phyloP scores from a whole-genome alignment of 192 early-diverging fungal genomes.

The Phycomyces nitens region DNA sequence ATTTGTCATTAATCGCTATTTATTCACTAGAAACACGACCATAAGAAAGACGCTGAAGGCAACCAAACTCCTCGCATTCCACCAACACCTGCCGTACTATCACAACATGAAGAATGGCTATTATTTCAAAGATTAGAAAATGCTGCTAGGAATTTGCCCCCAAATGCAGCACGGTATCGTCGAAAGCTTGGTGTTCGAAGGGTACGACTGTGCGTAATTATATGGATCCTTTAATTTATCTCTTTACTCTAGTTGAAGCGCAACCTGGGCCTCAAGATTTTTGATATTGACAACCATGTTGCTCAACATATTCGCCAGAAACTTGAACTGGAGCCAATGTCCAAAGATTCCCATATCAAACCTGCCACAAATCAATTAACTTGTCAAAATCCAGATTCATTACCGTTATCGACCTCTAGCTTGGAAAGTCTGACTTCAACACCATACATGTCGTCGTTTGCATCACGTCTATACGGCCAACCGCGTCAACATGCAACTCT shows the following conservation, averaged over 20 bases:
- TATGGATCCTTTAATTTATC: constrained; percentile 19
- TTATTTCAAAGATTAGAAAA: constrained; percentile 51
- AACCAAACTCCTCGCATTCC: background rate
- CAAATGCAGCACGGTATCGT: constrained; percentile 49
- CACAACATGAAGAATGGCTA: constrained; percentile 52
- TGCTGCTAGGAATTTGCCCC: constrained; percentile 29
- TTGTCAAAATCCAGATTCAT: constrained; percentile 25
- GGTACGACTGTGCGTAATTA: constrained; percentile 22
- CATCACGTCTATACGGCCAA: constrained; percentile 65
- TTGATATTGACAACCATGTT: constrained; percentile 64
- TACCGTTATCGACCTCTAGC: constrained; percentile 10
- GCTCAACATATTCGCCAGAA: constrained; percentile 35
- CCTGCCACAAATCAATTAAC: constrained; percentile 21
- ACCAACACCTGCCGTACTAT: constrained; percentile 3
- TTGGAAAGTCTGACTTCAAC: constrained; percentile 46
- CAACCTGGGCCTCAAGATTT: constrained; percentile 53
- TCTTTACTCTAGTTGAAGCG: constrained; percentile 55
- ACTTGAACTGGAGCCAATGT: background rate
- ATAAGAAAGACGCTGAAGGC: background rate
- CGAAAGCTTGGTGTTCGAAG: constrained; percentile 51
- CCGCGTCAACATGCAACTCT: constrained; percentile 52
- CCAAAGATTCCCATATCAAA: constrained; percentile 5
- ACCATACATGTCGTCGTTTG: constrained; percentile 70
- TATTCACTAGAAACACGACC: background rate
- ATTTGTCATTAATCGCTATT: background rate